Conservation (phyloP, 805 yeast species). For the Myxozyma mucilagina region DNA sequence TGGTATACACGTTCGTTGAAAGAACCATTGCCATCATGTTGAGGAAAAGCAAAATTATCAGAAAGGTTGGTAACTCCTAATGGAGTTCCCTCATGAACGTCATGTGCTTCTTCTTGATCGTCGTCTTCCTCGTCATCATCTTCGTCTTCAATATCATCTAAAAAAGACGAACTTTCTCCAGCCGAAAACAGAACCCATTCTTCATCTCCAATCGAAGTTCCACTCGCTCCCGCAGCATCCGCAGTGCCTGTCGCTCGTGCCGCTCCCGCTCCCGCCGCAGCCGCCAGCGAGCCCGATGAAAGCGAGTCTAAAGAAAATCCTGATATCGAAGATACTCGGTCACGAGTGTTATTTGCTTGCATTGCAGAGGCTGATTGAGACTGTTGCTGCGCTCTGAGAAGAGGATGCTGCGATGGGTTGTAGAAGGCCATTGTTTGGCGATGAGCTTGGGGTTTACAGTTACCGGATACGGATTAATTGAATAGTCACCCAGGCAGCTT, state of each 20-base stretch:
- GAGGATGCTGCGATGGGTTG: slow-evolving; percentile 28
- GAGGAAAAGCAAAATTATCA: slow-evolving; percentile 18
- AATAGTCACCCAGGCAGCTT: neutral
- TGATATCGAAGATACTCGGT: neutral
- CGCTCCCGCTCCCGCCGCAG: too few species aligned
- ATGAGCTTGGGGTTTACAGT: neutral
- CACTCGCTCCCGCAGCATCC: neutral
- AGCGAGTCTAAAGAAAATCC: neutral
- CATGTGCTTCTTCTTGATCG: slow-evolving; percentile 11
- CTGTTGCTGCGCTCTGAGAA: slow-evolving; percentile 19
- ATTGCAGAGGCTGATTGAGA: neutral
- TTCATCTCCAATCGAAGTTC: slow-evolving; percentile 19
- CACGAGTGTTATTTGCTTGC: neutral
- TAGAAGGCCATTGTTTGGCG: slow-evolving; percentile 20
- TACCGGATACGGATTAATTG: neutral
- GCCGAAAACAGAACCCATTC: slow-evolving; percentile 47
- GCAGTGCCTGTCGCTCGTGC: too few species aligned
- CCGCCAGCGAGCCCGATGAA: neutral
- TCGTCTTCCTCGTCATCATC: slow-evolving; percentile 26
- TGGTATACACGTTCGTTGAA: slow-evolving; percentile 25
- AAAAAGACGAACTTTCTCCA: slow-evolving; percentile 17
- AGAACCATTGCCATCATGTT: slow-evolving; percentile 31
- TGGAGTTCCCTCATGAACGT: neutral
- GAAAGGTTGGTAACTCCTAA: slow-evolving; percentile 7
- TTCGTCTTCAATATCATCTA: slow-evolving; percentile 18